phyloP scores from a whole-genome alignment of 1,139 yeast species.

The Yamadazyma dendronema region DNA sequence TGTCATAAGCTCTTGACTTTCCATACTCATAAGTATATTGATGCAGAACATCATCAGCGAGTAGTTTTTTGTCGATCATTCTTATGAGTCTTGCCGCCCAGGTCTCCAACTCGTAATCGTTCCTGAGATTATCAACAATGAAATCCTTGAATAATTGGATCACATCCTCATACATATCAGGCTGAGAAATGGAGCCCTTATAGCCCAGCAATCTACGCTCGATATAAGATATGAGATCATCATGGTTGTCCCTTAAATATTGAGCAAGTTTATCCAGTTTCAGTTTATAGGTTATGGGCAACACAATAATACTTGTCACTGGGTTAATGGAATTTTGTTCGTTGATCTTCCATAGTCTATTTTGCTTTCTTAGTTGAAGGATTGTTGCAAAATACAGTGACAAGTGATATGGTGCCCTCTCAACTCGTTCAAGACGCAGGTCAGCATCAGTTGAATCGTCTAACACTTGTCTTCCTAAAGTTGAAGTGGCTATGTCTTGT shows the following conservation, averaged over 20 bases:
- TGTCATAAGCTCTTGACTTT: conserved; percentile 46
- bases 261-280: conserved; percentile 7
- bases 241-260: conserved; percentile 19
- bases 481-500: not conserved
- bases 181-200: conserved; percentile 10
- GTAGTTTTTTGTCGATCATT: conserved; percentile 25
- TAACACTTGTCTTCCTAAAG: not conserved
- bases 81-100: conserved; percentile 36
- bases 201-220: not conserved
- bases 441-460: conserved; percentile 18
- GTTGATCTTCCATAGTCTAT: conserved; percentile 43
- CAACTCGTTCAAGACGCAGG: conserved; percentile 5
- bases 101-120: conserved; percentile 38
- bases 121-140: conserved; percentile 45
- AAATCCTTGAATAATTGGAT: conserved; percentile 48
- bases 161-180: conserved; percentile 30
- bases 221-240: conserved; percentile 22
- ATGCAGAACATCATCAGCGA: conserved; percentile 18
- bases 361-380: conserved; percentile 46
- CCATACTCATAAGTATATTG: conserved; percentile 46
- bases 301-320: conserved; percentile 46
- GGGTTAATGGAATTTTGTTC: conserved; percentile 29
- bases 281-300: conserved; percentile 39
- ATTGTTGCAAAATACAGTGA: conserved; percentile 44
- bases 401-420: conserved; percentile 13